These are phyloP conservation scores for Paraphaeosphaeria minitans DNA, from an alignment of 2,329 filamentous ascomycete genomes.

Conservation along the genomic window DNA sequence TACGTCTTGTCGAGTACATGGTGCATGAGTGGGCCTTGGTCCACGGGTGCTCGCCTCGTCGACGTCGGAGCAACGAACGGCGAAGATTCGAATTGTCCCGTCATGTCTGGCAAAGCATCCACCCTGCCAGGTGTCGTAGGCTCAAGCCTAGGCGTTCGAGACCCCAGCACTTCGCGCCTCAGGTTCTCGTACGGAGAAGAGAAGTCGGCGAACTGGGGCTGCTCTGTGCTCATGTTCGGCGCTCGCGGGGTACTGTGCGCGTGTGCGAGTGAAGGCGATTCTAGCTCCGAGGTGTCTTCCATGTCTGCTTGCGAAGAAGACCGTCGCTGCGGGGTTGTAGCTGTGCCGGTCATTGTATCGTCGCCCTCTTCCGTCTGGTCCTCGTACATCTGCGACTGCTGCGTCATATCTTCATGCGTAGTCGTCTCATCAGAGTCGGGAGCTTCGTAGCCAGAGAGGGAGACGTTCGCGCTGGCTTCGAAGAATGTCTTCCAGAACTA, in stretches of 20 bases:
- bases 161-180: constrained; percentile 65
- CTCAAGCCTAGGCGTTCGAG: constrained; percentile 34
- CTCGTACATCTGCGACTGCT: constrained; percentile 45
- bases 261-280: constrained; percentile 59
- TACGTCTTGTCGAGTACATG: constrained; percentile 95
- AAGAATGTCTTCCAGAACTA: constrained; percentile 99
- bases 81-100: constrained; percentile 53
- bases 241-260: constrained; percentile 65
- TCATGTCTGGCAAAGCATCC: constrained; percentile 49
- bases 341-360: constrained; percentile 43
- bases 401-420: constrained; percentile 49
- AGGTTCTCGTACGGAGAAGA: constrained; percentile 78
- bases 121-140: constrained; percentile 46
- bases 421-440: constrained; percentile 64
- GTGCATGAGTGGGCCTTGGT: constrained; percentile 81
- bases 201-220: constrained; percentile 64
- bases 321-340: constrained; percentile 49
- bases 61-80: constrained; percentile 55
- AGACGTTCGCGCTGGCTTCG: constrained; percentile 96
- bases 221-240: constrained; percentile 33
- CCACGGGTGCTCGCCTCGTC: constrained; percentile 38
- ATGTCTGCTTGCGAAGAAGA: constrained; percentile 42
- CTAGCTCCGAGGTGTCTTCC: constrained; percentile 70
- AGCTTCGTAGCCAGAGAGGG: constrained; percentile 92
- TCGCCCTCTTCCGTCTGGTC: constrained; percentile 51